These are phyloP conservation scores for Astrephomene gubernaculifera DNA, from an alignment of 139 green algal genomes.

Conservation along the genomic window DNA sequence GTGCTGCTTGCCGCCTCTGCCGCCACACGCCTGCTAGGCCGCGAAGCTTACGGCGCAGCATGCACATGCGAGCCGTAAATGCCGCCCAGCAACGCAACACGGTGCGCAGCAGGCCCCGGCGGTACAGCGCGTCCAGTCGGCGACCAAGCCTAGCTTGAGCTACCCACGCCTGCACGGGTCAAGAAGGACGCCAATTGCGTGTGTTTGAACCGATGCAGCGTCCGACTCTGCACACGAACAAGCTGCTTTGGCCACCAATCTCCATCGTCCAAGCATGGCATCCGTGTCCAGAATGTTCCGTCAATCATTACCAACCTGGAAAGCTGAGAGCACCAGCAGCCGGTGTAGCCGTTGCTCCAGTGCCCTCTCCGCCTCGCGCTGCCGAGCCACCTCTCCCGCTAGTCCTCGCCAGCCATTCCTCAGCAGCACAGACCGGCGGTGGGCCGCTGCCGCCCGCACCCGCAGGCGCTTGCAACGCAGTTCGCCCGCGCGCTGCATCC, in stretches of 20 bases:
- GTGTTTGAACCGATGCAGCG: no score
- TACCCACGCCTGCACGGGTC: constrained; percentile 9
- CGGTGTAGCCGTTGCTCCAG: constrained; percentile 12
- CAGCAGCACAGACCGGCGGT: neutral
- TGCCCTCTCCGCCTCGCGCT: neutral
- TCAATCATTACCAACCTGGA: no score
- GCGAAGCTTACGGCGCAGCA: constrained; percentile 11
- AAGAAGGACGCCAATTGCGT: no score
- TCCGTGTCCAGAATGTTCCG: no score
- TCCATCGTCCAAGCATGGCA: no score
- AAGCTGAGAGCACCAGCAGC: neutral
- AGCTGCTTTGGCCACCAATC: no score
- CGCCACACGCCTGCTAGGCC: neutral
- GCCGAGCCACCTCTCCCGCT: neutral
- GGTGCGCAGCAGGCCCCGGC: neutral
- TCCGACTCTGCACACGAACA: no score
- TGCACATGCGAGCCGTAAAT: neutral
- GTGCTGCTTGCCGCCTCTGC: neutral
- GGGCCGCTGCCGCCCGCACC: neutral
- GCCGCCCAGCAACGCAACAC: constrained; percentile 33
- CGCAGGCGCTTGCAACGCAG: neutral
- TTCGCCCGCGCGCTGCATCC: neutral
- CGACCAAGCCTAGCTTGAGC: neutral
- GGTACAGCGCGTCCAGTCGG: neutral
- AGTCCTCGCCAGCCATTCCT: neutral